Evolutionary conservation across 2,329 filamentous ascomycete genomes (phyloP).

Genomic region (Paramyrothecium roridum): DNA sequence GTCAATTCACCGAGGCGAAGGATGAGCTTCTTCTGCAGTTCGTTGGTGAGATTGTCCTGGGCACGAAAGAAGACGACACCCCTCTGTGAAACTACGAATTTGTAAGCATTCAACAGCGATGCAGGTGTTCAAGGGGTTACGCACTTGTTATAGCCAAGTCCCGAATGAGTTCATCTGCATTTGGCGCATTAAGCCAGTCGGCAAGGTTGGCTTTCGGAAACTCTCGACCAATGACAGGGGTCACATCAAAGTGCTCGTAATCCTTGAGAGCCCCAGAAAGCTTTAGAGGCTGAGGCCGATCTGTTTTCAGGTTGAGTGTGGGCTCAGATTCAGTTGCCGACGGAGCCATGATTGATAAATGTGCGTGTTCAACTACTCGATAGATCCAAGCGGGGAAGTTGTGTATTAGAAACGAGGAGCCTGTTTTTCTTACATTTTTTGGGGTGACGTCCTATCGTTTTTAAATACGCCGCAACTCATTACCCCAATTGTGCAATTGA

Average conservation of each 20-base stretch:
- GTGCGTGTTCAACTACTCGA: not conserved
- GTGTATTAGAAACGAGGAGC: no score
- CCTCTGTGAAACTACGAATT: conserved; percentile 56
- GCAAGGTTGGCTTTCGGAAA: conserved; percentile 56
- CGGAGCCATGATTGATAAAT: conserved; percentile 10
- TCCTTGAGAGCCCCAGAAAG: conserved; percentile 47
- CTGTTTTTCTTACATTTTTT: not conserved
- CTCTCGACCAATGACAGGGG: conserved; percentile 60
- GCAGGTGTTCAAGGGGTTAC: not conserved
- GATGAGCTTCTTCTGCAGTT: conserved; percentile 63
- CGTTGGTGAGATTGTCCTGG: conserved; percentile 58
- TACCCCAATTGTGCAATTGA: not conserved
- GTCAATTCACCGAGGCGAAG: conserved; percentile 56
- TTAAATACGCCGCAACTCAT: not conserved
- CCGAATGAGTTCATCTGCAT: conserved; percentile 60
- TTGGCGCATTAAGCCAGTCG: conserved; percentile 58
- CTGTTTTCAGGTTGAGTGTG: conserved; percentile 10
- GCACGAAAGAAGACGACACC: conserved; percentile 69
- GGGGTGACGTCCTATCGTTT: not conserved
- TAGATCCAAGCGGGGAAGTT: no score
- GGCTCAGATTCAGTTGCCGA: conserved; percentile 10
- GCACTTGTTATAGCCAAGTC: conserved; percentile 66
- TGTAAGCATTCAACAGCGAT: not conserved
- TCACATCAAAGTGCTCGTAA: conserved; percentile 55
- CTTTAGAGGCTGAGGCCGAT: conserved; percentile 40